Base-by-base conservation (phyloP, 2,329 filamentous ascomycete genomes). In the Pseudocercospora fuligena region DNA sequence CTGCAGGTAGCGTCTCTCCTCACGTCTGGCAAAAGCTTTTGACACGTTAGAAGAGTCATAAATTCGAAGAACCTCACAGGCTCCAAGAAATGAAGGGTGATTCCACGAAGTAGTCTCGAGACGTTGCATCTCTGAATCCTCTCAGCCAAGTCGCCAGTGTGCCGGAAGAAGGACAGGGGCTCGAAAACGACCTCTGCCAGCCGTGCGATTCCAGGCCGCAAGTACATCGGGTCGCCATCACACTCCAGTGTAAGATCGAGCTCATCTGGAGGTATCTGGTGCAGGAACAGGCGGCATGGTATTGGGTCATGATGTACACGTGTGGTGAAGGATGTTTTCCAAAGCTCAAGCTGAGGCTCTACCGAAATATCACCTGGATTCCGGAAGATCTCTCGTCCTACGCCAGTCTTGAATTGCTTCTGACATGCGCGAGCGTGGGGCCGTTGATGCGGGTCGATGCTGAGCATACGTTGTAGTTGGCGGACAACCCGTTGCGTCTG, bases 261-360 rank as follows among this genome's bases (percentile, higher is more conserved):
- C 46, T 64, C 61, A 19, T 23, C 29, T 49, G 61, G 40, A 27
- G 51, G 61, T n/a, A 46, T 19, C 7, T 56, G 53, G 21, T 64
- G 51, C 2, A 64, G 40, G 33, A 47, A 56, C 19, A 64, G 40
- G 21, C 61, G 61, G 29, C 61, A 64, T 5, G 61, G 61, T 9
- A 59, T 43, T 14, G 53, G 36, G 16, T 59, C 61, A 11, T 46
- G 53, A 5, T 64, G 61, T 0, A 49, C 40, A 19, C 46, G 33
- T 5, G 61, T 64, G 11, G 53, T 64, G 53, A 64, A 64, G 8
- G 54, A 64, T 21, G 61, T 64, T 21, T 53, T 56, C 61, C 61
- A 64, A 27, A 33, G 31, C 36, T 56, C 40, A 16, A 64, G 61
- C 23, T 59, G 27, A 19, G 61, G 61, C 36, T 64, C 61, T 16